phyloP scores from a whole-genome alignment of 345 rosid genomes.

The Eucalyptus sp. region DNA sequence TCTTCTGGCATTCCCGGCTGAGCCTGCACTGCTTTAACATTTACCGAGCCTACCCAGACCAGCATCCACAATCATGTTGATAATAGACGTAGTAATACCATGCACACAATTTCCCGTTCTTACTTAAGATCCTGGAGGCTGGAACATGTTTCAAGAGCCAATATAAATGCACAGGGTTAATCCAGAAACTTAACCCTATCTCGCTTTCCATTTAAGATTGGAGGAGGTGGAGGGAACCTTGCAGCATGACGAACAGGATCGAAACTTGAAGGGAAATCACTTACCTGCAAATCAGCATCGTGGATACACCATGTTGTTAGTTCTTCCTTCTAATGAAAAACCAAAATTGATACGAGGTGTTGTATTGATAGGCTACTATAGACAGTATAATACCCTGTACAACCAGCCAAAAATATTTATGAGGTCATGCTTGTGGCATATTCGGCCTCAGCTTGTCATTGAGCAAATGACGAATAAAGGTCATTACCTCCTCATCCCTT shows the following conservation, averaged over 20 bases:
- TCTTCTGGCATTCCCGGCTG: background rate
- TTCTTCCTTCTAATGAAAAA: background rate
- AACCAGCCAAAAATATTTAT: background rate
- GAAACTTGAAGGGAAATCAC: slow-evolving; percentile 83
- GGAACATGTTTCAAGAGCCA: background rate
- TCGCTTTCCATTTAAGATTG: slow-evolving; percentile 52
- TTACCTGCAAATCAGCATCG: slow-evolving; percentile 33
- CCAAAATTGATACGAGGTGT: background rate
- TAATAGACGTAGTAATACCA: too few species aligned
- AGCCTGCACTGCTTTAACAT: too few species aligned
- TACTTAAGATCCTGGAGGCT: background rate
- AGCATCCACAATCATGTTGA: too few species aligned
- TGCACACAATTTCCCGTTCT: too few species aligned
- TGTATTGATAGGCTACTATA: background rate
- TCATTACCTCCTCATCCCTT: slow-evolving; percentile 73
- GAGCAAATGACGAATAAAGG: background rate
- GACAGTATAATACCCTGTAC: background rate
- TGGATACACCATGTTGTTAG: background rate
- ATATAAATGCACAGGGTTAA: background rate
- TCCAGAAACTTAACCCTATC: slow-evolving; percentile 41
- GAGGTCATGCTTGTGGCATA: background rate
- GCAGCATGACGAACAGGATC: slow-evolving; percentile 72
- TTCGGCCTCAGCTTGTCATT: background rate
- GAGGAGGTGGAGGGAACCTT: slow-evolving; percentile 38
- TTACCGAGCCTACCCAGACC: too few species aligned